Evolutionary conservation across 2,329 filamentous ascomycete species (phyloP).

Genomic region (Cordyceps tenuipes): DNA sequence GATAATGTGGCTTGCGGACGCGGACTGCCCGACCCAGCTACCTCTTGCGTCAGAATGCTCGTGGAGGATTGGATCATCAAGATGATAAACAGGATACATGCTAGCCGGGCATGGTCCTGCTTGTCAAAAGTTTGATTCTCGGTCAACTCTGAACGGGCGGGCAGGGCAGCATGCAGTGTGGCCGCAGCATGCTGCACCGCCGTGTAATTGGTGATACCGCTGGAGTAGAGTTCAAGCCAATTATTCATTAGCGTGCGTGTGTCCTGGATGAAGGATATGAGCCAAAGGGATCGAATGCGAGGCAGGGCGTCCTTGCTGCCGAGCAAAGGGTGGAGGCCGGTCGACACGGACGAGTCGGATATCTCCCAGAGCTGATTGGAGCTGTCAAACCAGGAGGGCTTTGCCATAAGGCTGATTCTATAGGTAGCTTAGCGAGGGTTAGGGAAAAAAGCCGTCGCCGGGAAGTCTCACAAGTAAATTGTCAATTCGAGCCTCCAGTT

Average conservation of each 20-base stretch:
- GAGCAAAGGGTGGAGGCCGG: background rate
- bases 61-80: background rate
- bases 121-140: background rate
- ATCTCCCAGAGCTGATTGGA: slow-evolving; percentile 7
- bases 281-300: slow-evolving; percentile 4
- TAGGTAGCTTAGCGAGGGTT: background rate
- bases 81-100: slow-evolving; percentile 3
- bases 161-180: background rate
- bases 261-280: slow-evolving; percentile 7
- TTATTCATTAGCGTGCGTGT: slow-evolving; percentile 7
- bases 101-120: background rate
- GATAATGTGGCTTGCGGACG: background rate
- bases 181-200: background rate
- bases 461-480: background rate
- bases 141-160: background rate
- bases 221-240: background rate
- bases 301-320: background rate
- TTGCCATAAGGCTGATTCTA: slow-evolving; percentile 2
- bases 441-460: no score
- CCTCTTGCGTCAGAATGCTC: background rate
- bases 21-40: background rate
- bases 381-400: slow-evolving; percentile 7
- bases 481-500: slow-evolving; percentile 7
- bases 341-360: background rate
- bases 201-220: background rate